Evolutionary conservation across 371 early-diverging fungal species (phyloP), one percentile per base, ranked within the genome.

Genomic region (Rhizopus sp.): DNA sequence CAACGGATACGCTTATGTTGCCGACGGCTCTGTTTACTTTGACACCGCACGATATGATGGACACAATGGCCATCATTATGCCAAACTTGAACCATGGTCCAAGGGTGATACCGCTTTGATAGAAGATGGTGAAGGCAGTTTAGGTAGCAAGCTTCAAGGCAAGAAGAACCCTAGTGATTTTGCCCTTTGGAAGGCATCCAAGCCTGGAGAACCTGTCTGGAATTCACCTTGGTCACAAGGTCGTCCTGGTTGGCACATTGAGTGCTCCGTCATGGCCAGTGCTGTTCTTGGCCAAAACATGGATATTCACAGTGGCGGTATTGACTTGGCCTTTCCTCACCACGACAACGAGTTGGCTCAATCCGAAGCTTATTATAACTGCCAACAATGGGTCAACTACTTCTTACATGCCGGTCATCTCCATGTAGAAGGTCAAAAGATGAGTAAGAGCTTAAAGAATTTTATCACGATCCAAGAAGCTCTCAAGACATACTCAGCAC

Each of bases 191-290:
- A 99, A 99, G 76, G 75, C 81, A 12, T 89, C 93, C 38, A 99
- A 99, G 82, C 86, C 92, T 4, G 97, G 97, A 52, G 99, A 99
- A 75, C 99, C 98, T n/a, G 73, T 82, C 12, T 99, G 99, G 98
- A 75, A 87, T 17, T 94, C 94, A 0, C 95, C 94, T 42, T 99
- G 98, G 97, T 93, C 98, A 44, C 65, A 77, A 56, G 93, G 98
- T 30, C 91, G 99, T 29, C 99, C 99, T 16, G 99, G 99, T 12
- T 99, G 99, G 99, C 99, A 99, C 65, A 99, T 99, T 77, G 99
- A 99, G 80, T 99, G 99, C 88, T 94, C 95, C 13, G 99, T 89
- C 17, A 99, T 99, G 99, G 98, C 99, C 7, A 83, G 93, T 63
- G 96, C 95, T 66, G 86, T 99, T 16, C 75, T 99, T 49, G 96